Conservation (phyloP, 2,329 filamentous ascomycete species). For the Xylariomycetidae sp. region DNA sequence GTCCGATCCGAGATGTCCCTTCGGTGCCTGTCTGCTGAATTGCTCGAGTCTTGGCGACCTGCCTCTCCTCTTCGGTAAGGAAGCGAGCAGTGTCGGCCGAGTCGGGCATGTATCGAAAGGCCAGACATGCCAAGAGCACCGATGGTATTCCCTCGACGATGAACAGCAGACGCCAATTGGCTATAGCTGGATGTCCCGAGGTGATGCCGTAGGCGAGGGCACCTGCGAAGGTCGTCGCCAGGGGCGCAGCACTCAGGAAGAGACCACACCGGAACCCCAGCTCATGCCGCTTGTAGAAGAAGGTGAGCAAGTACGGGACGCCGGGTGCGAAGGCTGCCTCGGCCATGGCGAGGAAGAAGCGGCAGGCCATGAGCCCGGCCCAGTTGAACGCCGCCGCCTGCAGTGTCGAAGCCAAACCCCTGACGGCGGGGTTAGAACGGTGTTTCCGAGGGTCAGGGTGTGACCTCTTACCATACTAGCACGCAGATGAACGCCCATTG, state of each 20-base stretch:
- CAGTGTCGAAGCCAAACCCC: conserved; percentile 25
- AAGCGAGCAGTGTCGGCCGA: conserved; percentile 46
- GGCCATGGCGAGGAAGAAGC: conserved; percentile 25
- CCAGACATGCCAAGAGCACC: conserved; percentile 23
- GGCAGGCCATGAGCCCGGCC: conserved; percentile 24
- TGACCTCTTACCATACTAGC: conserved; percentile 20
- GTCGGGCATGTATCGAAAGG: conserved; percentile 31
- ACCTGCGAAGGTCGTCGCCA: conserved; percentile 65
- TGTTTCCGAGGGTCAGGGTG: neutral
- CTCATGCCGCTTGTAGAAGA: conserved; percentile 37
- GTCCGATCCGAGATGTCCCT: conserved; percentile 40
- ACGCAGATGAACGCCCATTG: conserved; percentile 25
- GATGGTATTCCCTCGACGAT: conserved; percentile 31
- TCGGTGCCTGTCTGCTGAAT: conserved; percentile 46
- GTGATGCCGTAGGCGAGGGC: conserved; percentile 65
- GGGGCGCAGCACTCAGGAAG: conserved; percentile 43
- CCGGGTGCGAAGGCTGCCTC: conserved; percentile 29
- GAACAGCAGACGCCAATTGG: conserved; percentile 32
- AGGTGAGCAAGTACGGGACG: conserved; percentile 28
- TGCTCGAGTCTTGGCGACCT: conserved; percentile 47
- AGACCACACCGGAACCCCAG: conserved; percentile 33
- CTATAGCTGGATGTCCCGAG: conserved; percentile 49
- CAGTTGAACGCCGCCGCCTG: conserved; percentile 26
- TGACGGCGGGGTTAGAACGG: conserved; percentile 6
- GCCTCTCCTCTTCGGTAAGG: conserved; percentile 50